Evolutionary conservation across 2,329 filamentous ascomycete species (phyloP), one percentile per base, ranked within the genome.

Genomic region (Aspergillus alliaceus): DNA sequence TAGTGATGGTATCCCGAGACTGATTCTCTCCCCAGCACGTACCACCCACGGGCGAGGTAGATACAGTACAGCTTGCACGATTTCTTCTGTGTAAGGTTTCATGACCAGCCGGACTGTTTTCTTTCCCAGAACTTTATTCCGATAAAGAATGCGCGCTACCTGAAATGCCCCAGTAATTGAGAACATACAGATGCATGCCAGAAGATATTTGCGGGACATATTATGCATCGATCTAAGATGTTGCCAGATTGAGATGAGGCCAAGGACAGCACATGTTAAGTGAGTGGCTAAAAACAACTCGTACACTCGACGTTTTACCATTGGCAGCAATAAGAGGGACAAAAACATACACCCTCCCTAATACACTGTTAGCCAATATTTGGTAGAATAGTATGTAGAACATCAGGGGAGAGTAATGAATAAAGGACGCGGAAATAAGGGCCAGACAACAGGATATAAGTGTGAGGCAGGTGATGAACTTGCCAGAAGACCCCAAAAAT

Each of bases 1-100:
- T 12, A 64, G 40, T 49, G 29, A 14, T 8, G 60, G 62, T 15
- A 69, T 53, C 29, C 53, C 64, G 9, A 68, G 27, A 40, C 63
- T 53, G 14, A 69, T 51, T 39, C 63, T 62, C 55, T 69, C 46
- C 18, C 64, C 60, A 27, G 63, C 60, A 48, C 56, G 53, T 8
- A 66, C 54, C 24, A 37, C 57, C 61, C 54, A 66, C 31, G 64
- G 61, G n/a, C 54, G 50, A 25, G 54, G 53, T 8, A 59, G 40
- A 54, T 37, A 20, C 24, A 31, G 61, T 40, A 25, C 42, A 3
- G 64, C 50, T 39, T 54, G 35, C 11, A 60, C 39, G 22, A 51
- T 51, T 27, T 58, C 40, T 40, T 42, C 47, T 20, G 25, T 24
- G 22, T n/a, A 48, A 0, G 40, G 51, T 49, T 51, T 50, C 34